Evolutionary conservation across 805 yeast genomes (phyloP).

Genomic region (Metschnikowia chrysomelidarum): DNA sequence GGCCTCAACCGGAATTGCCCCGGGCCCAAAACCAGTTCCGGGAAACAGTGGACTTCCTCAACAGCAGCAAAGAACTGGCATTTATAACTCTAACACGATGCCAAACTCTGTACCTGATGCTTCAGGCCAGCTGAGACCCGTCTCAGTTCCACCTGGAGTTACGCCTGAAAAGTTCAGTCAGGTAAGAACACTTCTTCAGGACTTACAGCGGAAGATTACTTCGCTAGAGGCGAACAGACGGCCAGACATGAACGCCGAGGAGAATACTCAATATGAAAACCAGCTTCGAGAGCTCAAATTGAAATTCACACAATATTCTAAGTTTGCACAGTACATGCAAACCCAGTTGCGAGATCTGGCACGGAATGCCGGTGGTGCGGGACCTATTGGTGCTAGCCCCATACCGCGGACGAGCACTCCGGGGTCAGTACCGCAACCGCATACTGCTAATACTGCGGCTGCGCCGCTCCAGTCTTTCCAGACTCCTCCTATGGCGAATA

Average conservation of each 20-base stretch:
- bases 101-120: constrained; percentile 4
- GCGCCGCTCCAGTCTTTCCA: constrained; percentile 11
- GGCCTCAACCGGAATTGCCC: constrained; percentile 7
- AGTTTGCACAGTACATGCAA: constrained; percentile 48
- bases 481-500: constrained; percentile 26
- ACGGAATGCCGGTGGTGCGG: constrained; percentile 6
- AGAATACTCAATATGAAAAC: constrained; percentile 41
- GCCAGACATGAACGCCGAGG: constrained; percentile 45
- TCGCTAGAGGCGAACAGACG: constrained; percentile 49
- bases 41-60: constrained; percentile 1
- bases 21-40: constrained; percentile 3
- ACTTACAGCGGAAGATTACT: constrained; percentile 48
- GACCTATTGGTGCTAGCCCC: constrained; percentile 8
- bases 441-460: constrained; percentile 3
- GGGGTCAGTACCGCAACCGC: constrained; percentile 3
- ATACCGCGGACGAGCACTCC: constrained; percentile 10
- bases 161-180: constrained; percentile 42
- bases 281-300: constrained; percentile 49
- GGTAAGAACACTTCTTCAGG: constrained; percentile 46
- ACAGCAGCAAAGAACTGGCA: constrained; percentile 5
- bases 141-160: constrained; percentile 11
- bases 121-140: constrained; percentile 6
- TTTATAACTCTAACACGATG: constrained; percentile 7
- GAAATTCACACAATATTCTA: constrained; percentile 49
- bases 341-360: constrained; percentile 39